These are phyloP conservation scores for Paecilomyces variotii DNA, from an alignment of 2,329 filamentous ascomycete genomes.

Conservation along the genomic window DNA sequence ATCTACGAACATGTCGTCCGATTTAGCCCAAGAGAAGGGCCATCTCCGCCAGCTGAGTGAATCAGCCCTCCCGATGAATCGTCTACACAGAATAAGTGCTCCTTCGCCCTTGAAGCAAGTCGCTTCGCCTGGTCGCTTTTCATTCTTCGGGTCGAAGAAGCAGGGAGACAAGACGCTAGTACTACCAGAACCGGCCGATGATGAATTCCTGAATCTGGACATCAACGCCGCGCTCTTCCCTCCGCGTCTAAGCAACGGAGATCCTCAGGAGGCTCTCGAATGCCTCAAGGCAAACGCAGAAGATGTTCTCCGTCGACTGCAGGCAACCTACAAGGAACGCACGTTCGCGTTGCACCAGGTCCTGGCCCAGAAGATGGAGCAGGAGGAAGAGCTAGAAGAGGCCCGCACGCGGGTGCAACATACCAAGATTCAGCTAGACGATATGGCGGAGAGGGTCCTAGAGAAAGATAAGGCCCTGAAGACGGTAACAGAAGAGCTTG, in stretches of 20 bases:
- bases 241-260: conserved; percentile 39
- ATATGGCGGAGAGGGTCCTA: conserved; percentile 47
- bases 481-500: conserved; percentile 42
- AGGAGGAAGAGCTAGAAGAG: conserved; percentile 55
- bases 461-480: conserved; percentile 52
- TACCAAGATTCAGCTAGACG: conserved; percentile 54
- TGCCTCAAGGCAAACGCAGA: conserved; percentile 51
- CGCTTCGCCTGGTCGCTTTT: conserved; percentile 30
- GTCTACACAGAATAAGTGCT: conserved; percentile 19
- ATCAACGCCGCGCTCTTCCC: conserved; percentile 49
- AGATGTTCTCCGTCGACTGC: conserved; percentile 46
- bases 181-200: conserved; percentile 34
- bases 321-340: conserved; percentile 48
- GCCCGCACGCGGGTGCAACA: conserved; percentile 49
- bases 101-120: conserved; percentile 26
- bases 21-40: conserved; percentile 7
- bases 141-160: conserved; percentile 34
- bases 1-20: conserved; percentile 12
- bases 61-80: conserved; percentile 14
- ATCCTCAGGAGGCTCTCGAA: conserved; percentile 48
- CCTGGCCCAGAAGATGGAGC: conserved; percentile 47
- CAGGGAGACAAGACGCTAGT: conserved; percentile 18
- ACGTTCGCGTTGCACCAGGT: conserved; percentile 43
- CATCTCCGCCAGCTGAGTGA: conserved; percentile 7
- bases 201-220: conserved; percentile 49